Percentiles rank a stretch among this genome's conserved stretches.
phyloP scores from a whole-genome alignment of 805 yeast genomes.

The Candida broadrunensis region DNA sequence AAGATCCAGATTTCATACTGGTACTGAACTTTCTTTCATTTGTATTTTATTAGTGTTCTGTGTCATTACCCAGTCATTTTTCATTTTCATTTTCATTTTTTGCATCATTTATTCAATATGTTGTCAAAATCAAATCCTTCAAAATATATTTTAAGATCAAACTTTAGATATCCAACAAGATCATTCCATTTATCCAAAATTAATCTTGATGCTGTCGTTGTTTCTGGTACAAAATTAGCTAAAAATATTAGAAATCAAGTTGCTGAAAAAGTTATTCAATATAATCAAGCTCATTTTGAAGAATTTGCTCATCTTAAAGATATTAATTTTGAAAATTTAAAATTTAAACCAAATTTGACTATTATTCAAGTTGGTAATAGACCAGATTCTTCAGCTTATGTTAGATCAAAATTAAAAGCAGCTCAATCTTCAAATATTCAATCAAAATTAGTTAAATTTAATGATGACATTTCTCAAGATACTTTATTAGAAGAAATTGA shows the following conservation, averaged over 20 bases:
- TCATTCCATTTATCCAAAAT: conserved; percentile 3
- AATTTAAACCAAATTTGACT: conserved; percentile 70
- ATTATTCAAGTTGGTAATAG: conserved; percentile 89
- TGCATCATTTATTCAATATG: not conserved
- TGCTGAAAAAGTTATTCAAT: conserved; percentile 38
- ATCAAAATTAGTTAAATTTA: conserved; percentile 63
- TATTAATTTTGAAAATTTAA: conserved; percentile 25
- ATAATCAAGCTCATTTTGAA: conserved; percentile 28
- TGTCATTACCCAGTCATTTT: no score
- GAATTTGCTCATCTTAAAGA: conserved; percentile 11
- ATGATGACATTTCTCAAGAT: conserved; percentile 58
- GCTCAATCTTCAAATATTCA: conserved; percentile 78
- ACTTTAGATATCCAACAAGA: not conserved
- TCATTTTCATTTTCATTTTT: no score
- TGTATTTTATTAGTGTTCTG: no score
- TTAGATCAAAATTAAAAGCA: conserved; percentile 86
- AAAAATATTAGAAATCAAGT: conserved; percentile 31
- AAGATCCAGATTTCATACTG: no score
- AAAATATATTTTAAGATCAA: not conserved
- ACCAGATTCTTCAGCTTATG: conserved; percentile 90
- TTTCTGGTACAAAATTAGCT: conserved; percentile 44
- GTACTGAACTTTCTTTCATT: no score
- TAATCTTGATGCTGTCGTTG: conserved; percentile 30
- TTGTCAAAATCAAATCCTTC: not conserved
- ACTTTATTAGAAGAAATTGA: conserved; percentile 59